phyloP scores from a whole-genome alignment of 768 basidiomycete genomes.

The Strobilomyces echinocephalus region DNA sequence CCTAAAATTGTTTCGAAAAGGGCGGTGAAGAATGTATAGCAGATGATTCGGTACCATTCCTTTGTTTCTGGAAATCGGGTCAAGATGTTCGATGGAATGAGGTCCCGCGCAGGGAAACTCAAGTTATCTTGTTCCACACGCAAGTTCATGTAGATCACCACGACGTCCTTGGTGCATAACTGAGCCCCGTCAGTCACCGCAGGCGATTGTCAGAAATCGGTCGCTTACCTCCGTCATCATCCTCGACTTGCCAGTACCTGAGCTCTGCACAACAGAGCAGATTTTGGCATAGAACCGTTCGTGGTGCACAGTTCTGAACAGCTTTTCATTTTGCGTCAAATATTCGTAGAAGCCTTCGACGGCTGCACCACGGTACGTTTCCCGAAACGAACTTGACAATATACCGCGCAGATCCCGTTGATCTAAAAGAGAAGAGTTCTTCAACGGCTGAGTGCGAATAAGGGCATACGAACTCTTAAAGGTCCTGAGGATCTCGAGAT shows the following conservation, averaged over 20 bases:
- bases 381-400: neutral
- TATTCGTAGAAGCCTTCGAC: constrained; percentile 19
- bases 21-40: constrained; percentile 13
- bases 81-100: constrained; percentile 10
- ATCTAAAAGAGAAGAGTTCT: neutral
- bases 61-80: neutral
- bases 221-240: constrained; percentile 6
- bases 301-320: neutral
- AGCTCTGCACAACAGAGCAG: constrained; percentile 12
- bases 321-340: constrained; percentile 6
- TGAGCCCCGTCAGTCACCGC: no score
- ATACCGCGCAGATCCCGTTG: neutral
- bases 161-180: no score
- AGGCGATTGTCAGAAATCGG: no score
- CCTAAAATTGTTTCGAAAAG: constrained; percentile 4
- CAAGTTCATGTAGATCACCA: constrained; percentile 25
- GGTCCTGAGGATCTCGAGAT: no score
- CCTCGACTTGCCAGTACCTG: constrained; percentile 12
- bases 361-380: constrained; percentile 1
- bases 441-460: no score
- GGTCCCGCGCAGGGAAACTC: constrained; percentile 13
- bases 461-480: neutral
- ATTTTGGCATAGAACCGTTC: constrained; percentile 4
- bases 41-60: constrained; percentile 2
- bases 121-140: neutral